phyloP scores from a whole-genome alignment of 805 yeast genomes.

The Candida taoyuanica region DNA sequence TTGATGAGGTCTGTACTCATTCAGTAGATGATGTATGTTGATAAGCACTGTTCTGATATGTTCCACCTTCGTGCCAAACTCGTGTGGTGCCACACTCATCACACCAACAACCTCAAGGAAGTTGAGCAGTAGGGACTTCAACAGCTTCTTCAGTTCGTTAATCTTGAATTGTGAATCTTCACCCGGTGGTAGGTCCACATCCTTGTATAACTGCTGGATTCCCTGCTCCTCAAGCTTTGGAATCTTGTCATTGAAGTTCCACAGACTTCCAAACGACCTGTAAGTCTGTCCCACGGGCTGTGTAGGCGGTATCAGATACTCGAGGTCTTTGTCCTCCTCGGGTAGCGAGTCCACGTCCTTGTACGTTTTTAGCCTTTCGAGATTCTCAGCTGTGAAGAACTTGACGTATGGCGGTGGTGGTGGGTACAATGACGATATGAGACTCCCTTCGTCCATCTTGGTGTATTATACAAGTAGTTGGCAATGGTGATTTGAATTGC shows the following conservation, averaged over 20 bases:
- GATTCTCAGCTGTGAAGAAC: conserved; percentile 67
- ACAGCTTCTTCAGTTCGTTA: conserved; percentile 70
- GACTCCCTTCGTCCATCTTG: conserved; percentile 21
- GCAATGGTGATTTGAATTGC: background rate
- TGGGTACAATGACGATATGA: conserved; percentile 74
- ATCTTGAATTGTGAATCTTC: conserved; percentile 47
- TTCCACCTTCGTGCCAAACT: conserved; percentile 61
- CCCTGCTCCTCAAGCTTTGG: conserved; percentile 77
- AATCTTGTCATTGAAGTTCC: conserved; percentile 66
- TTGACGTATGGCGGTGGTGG: conserved; percentile 87
- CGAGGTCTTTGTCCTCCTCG: conserved; percentile 41
- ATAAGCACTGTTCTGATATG: conserved; percentile 74
- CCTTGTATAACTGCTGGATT: conserved; percentile 62
- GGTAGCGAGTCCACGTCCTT: conserved; percentile 27
- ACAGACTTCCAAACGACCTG: conserved; percentile 83
- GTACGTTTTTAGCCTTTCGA: conserved; percentile 35
- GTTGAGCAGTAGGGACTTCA: conserved; percentile 73
- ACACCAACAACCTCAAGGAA: conserved; percentile 80
- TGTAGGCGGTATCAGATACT: conserved; percentile 60
- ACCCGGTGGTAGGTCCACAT: conserved; percentile 19
- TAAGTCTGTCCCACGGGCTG: conserved; percentile 63
- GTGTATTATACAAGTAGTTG: background rate
- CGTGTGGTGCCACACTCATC: conserved; percentile 66
- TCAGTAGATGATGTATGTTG: conserved; percentile 86
- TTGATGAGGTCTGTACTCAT: conserved; percentile 93